Evolutionary conservation across 176 grass and related monocot species (phyloP).

Genomic region (Eleusine indica): DNA sequence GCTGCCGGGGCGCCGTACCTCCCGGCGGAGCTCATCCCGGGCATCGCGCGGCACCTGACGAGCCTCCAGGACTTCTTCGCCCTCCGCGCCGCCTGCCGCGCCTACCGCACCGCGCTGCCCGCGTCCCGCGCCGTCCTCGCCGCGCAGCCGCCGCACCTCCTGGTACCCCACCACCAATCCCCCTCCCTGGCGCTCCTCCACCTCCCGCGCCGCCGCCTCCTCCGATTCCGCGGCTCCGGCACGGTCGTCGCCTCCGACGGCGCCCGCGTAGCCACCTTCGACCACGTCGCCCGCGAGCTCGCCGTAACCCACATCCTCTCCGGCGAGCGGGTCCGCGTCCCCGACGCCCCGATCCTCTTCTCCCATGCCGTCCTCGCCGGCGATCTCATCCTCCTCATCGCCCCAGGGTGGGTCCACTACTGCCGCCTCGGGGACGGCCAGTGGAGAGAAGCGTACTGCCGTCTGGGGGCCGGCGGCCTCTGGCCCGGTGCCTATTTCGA

Average conservation of each 20-base stretch:
- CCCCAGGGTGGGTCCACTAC: conserved; percentile 17
- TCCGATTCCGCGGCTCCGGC: conserved; percentile 26
- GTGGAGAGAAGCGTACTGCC: conserved; percentile 44
- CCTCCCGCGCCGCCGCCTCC: conserved; percentile 40
- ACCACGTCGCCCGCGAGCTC: conserved; percentile 33
- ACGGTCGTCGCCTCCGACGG: conserved; percentile 47
- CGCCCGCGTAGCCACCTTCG: conserved; percentile 40
- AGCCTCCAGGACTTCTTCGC: conserved; percentile 55
- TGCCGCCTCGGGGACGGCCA: conserved; percentile 36
- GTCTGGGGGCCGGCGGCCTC: conserved; percentile 14
- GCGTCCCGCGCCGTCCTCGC: conserved; percentile 33
- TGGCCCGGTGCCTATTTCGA: not conserved
- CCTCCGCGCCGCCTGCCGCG: conserved; percentile 54
- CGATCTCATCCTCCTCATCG: conserved; percentile 37
- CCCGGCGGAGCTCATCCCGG: conserved; percentile 43
- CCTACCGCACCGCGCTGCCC: conserved; percentile 40
- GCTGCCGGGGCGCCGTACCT: conserved; percentile 31
- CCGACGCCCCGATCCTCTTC: conserved; percentile 29
- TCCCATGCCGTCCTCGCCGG: conserved; percentile 49
- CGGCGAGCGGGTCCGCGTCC: conserved; percentile 43
- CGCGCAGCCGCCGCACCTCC: conserved; percentile 46
- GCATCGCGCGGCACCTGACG: conserved; percentile 44
- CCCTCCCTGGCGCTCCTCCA: conserved; percentile 46
- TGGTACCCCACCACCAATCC: conserved; percentile 46
- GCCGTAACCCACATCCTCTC: conserved; percentile 53